A percentile compares a stretch with the other conserved stretches of the same genome.
phyloP scores from a whole-genome alignment of 139 green algal species.

The Coelastrella sp. region DNA sequence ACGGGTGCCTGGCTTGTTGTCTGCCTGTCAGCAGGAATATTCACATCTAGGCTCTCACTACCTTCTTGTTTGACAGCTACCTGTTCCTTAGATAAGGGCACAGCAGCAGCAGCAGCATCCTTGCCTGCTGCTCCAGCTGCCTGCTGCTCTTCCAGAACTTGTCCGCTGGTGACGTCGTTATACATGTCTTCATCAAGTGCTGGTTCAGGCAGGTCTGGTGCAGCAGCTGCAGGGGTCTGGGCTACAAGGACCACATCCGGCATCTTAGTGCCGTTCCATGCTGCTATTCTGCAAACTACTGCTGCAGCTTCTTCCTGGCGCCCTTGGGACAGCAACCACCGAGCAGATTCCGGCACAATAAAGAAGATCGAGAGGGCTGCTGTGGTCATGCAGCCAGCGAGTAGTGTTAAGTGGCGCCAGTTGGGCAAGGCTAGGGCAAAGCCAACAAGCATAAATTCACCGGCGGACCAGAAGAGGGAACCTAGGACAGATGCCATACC shows the following conservation, averaged over 20 bases:
- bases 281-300: constrained; percentile 63
- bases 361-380: neutral
- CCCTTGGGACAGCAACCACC: neutral
- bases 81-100: too few species aligned
- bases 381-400: neutral
- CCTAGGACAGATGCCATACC: neutral
- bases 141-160: neutral
- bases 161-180: neutral
- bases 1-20: neutral
- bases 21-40: too few species aligned
- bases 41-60: too few species aligned
- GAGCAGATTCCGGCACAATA: constrained; percentile 6
- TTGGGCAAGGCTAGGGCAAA: constrained; percentile 3
- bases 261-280: constrained; percentile 59
- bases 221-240: neutral
- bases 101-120: neutral
- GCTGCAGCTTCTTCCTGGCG: neutral
- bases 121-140: neutral
- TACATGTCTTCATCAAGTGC: neutral
- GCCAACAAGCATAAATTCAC: constrained; percentile 29
- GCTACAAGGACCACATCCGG: neutral
- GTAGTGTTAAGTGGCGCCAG: constrained; percentile 15
- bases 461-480: neutral
- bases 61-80: too few species aligned
- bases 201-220: neutral